Conservation (phyloP, 305 asterid genomes). For the Andrographis paniculata region DNA sequence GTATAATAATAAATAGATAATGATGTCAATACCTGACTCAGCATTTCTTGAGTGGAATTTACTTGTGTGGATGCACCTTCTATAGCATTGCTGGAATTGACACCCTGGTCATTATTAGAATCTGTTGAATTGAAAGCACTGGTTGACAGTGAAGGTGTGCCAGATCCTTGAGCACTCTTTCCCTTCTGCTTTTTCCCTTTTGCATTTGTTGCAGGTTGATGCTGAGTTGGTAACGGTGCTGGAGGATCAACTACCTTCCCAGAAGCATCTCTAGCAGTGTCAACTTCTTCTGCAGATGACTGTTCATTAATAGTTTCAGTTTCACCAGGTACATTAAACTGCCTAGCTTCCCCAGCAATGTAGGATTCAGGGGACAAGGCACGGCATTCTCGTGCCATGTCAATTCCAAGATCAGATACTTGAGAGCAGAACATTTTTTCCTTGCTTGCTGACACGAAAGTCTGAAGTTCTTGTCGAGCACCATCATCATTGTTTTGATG, state of each 20-base stretch:
- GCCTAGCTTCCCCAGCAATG: constrained; percentile 41
- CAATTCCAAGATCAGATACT: constrained; percentile 61
- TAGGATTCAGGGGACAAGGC: constrained; percentile 46
- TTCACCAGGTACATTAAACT: constrained; percentile 32
- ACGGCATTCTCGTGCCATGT: constrained; percentile 56
- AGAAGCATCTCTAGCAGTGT: constrained; percentile 30
- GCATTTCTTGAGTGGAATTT: constrained; percentile 51
- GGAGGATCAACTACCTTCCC: constrained; percentile 32
- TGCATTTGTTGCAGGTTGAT: constrained; percentile 27
- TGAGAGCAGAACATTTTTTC: constrained; percentile 64
- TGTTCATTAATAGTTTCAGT: constrained; percentile 32
- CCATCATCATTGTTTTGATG: constrained; percentile 36
- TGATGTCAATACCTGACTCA: constrained; percentile 47
- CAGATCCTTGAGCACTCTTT: constrained; percentile 47
- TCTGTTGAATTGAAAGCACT: constrained; percentile 40
- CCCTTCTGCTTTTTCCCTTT: constrained; percentile 69
- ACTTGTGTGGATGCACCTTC: constrained; percentile 38
- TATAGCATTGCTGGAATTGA: constrained; percentile 29
- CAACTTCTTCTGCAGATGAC: constrained; percentile 36
- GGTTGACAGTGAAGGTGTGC: constrained; percentile 33
- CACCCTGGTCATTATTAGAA: constrained; percentile 41
- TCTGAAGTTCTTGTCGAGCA: constrained; percentile 37
- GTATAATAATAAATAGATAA: background rate
- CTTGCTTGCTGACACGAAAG: constrained; percentile 42
- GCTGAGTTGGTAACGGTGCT: constrained; percentile 29